These are phyloP conservation scores for Pseudogymnoascus sp. DNA, from an alignment of 2,329 filamentous ascomycete species.

Conservation along the genomic window DNA sequence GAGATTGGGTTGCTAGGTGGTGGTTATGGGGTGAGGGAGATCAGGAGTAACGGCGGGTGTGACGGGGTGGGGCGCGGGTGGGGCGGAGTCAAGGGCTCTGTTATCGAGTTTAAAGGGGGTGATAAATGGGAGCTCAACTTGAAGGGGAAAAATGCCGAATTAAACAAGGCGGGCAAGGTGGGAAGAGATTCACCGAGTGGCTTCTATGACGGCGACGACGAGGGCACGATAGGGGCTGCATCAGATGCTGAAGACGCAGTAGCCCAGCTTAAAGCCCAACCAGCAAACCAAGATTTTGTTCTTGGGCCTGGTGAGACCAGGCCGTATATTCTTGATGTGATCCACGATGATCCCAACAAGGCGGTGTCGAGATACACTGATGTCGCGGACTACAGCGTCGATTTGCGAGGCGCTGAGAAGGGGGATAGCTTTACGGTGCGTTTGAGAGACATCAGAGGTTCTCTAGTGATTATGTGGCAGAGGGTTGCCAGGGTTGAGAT, in stretches of 20 bases:
- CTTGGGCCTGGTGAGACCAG: neutral
- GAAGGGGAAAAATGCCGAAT: neutral
- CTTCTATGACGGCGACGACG: neutral
- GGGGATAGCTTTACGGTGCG: neutral
- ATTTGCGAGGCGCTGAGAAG: neutral
- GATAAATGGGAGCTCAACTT: neutral
- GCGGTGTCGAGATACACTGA: neutral
- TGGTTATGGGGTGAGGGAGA: neutral
- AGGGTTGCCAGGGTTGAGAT: neutral
- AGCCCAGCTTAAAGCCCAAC: neutral
- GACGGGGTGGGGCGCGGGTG: neutral
- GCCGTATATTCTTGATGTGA: neutral
- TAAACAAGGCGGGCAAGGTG: neutral
- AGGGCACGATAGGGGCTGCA: neutral
- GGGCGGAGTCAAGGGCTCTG: neutral
- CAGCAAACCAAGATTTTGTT: neutral
- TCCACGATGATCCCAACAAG: neutral
- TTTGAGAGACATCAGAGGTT: neutral
- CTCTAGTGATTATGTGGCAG: neutral
- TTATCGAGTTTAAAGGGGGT: neutral
- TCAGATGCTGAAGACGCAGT: neutral
- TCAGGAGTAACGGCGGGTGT: neutral
- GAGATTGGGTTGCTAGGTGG: neutral
- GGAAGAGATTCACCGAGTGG: neutral
- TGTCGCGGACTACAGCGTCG: neutral